Base-by-base conservation (phyloP, 2,329 filamentous ascomycete genomes). In the Fusarium mundagurra region DNA sequence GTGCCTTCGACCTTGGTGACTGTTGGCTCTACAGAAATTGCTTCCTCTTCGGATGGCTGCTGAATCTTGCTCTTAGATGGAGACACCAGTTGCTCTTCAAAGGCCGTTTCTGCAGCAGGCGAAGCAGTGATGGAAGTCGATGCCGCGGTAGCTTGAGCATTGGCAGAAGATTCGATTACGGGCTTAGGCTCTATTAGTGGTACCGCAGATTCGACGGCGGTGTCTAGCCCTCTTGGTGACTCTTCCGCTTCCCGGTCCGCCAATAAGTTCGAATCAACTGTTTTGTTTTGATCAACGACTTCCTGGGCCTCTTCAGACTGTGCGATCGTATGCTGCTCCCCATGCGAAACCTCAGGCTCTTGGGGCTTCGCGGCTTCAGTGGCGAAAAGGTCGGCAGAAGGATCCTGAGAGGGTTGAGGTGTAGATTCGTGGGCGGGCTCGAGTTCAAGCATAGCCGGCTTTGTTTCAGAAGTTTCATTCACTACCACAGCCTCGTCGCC, bases 21-120 rank as follows among this genome's bases (percentile, higher is more conserved):
- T n/a, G 34, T 38, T n/a, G 61, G 24, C 33, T 62, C 65, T 18
- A 29, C 39, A 10, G 24, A 20, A 8, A 38, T 20, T 43, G 48
- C 22, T 44, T 71, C 64, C 22, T 74, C 72, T 36, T 73, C 57
- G 12, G 18, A 27, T 41, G 45, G 24, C 29, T 71, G 67, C 27
- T 67, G 69, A 24, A 59, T 22, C 43, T 74, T 77, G 48, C 61
- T 74, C 64, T 77, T 75, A 6, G 69, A 60, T 24, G 60, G 71
- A 43, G 71, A 53, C 24, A 62, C 61, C 11, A 31, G 27, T 29
- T 55, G 39, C 31, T 72, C 68, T 34, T 61, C 61, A 18, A 29
- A 43, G 7, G 39, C 59, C 17, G 33, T 39, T n/a, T 72, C 68
- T 20, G 54, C n/a, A 12, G 33, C 24, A n/a, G 39, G 22, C 27